Evolutionary conservation across 208 protist genomes (phyloP), one percentile per base, ranked within the genome.

Genomic region (Leishmania gerbilli): DNA sequence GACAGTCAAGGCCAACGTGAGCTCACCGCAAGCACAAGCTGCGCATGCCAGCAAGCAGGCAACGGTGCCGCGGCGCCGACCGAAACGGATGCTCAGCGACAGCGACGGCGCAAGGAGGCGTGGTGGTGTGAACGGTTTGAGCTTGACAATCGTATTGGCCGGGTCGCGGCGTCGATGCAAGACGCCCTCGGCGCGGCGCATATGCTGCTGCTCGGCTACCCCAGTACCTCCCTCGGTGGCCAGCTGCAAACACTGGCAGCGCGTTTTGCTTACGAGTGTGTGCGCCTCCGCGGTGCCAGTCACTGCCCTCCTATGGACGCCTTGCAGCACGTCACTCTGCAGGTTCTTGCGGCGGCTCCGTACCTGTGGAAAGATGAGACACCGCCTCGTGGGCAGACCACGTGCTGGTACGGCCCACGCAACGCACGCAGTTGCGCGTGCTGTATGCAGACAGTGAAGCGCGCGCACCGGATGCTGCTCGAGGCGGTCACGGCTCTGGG

Each of bases 201-300:
- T 13, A 55, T 88, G 24, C 71, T 90, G 6, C 77, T 93, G 47
- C 76, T 83, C 24, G 90, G 92, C 8, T 81, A 88, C 58, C 81
- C 84, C n/a, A 55, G 84, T 58, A 27, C 31, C n/a, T 56, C 68
- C 0, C 85, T 88, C 47, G 62, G 65, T 1, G n/a, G 27, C 17
- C 76, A 37, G 49, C 55, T 90, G 37, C 69, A 71, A 17, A 51
- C 62, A 24, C 71, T 88, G 5, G 83, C 84, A 19, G 64, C 5
- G 21, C 8, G 71, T 24, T 79, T 93, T 37, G 77, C 88, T n/a
- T 42, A 42, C 0, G 34, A 1, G 1, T 75, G 88, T 37, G 42
- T 51, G 27, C 53, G 69, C 17, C 76, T 84, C 15, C 71, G 81
- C 21, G n/a, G 42, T 5, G 68, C 45, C 15, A 37, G 27, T 40